Percentiles rank a stretch among this genome's conserved stretches.
Evolutionary conservation across 164 flowering plant species (phyloP).

Genomic region (Vitis cinerea): DNA sequence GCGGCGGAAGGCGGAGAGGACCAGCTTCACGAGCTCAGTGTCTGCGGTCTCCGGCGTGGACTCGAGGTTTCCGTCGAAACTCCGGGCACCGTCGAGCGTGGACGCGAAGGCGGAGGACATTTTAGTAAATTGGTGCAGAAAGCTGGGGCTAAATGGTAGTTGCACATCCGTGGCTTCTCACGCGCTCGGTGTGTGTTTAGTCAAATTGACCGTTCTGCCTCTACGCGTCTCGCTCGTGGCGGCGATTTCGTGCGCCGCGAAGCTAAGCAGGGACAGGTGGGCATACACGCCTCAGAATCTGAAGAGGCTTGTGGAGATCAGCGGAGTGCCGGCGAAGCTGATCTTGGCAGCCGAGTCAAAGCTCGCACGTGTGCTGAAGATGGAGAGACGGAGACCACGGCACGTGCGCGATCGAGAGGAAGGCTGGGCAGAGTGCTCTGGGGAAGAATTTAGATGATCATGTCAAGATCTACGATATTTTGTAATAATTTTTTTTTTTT

Average conservation of each 20-base stretch:
- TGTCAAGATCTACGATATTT: too few relatives aligned
- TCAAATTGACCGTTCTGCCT: conserved; percentile 31
- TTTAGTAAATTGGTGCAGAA: conserved; percentile 49
- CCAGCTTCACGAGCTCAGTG: too few relatives aligned
- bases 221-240: conserved; percentile 41
- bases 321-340: conserved; percentile 64
- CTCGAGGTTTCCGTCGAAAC: background rate
- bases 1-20: conserved; percentile 13
- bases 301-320: conserved; percentile 40
- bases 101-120: conserved; percentile 37
- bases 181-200: conserved; percentile 28
- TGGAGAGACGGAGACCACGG: conserved; percentile 3
- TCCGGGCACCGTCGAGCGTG: conserved; percentile 1
- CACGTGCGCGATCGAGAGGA: conserved; percentile 31
- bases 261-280: conserved; percentile 15
- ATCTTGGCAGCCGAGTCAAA: conserved; percentile 42
- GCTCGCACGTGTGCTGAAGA: conserved; percentile 30
- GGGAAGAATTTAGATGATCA: too few relatives aligned
- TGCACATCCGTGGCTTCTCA: conserved; percentile 18
- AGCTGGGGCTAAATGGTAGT: conserved; percentile 30
- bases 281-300: conserved; percentile 30
- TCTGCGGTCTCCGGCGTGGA: background rate
- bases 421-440: conserved; percentile 59
- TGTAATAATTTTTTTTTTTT: too few relatives aligned
- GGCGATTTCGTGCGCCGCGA: conserved; percentile 52